Evolutionary conservation across 1,284 basidiomycete species (phyloP).

Genomic region (Cryptococcus depauperatus): DNA sequence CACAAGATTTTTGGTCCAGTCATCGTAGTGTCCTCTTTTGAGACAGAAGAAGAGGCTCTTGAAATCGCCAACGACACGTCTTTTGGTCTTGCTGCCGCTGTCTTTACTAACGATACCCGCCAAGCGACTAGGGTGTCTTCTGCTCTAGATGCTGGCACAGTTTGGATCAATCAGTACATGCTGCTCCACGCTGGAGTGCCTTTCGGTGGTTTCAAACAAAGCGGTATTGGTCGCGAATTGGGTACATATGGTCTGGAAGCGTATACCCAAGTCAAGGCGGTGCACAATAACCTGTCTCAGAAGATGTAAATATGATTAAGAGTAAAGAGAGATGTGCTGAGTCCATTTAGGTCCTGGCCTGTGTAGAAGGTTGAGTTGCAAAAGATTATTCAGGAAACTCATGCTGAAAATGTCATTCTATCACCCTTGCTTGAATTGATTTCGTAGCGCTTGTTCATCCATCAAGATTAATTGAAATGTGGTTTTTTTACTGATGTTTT

Average conservation of each 20-base stretch:
- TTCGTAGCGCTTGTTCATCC: no score
- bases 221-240: conserved; percentile 72
- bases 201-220: conserved; percentile 77
- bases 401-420: no score
- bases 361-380: no score
- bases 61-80: conserved; percentile 71
- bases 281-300: conserved; percentile 58
- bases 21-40: conserved; percentile 54
- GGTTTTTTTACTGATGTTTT: no score
- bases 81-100: conserved; percentile 79
- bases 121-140: conserved; percentile 67
- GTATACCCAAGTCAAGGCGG: conserved; percentile 75
- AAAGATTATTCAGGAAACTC: no score
- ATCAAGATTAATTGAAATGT: no score
- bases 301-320: background rate
- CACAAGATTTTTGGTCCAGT: conserved; percentile 60
- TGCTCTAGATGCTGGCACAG: conserved; percentile 72
- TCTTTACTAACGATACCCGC: conserved; percentile 73
- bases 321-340: no score
- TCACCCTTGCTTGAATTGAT: background rate
- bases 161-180: conserved; percentile 68
- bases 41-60: conserved; percentile 68
- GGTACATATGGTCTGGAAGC: conserved; percentile 73
- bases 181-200: conserved; percentile 58
- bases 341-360: no score